Evolutionary conservation across 1,284 basidiomycete genomes (phyloP).

Genomic region (Microbotryomycetes sp.): DNA sequence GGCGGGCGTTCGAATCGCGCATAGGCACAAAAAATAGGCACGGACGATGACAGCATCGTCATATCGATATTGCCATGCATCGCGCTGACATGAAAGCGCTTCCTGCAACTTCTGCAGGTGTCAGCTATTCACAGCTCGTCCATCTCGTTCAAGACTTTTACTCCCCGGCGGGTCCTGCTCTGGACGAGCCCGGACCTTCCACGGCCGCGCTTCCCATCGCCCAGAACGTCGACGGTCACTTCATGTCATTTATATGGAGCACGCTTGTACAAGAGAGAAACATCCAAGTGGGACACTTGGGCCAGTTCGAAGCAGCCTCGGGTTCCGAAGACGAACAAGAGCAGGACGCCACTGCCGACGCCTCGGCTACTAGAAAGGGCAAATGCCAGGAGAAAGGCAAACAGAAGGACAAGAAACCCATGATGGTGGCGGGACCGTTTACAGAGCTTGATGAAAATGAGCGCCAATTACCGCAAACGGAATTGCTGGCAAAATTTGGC

Average conservation of each 20-base stretch:
- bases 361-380: constrained; percentile 32
- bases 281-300: constrained; percentile 11
- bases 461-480: not conserved
- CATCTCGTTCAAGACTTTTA: constrained; percentile 64
- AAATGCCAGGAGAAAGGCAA: constrained; percentile 55
- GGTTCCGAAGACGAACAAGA: constrained; percentile 9
- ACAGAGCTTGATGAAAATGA: constrained; percentile 51
- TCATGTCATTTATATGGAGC: constrained; percentile 72
- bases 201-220: constrained; percentile 25
- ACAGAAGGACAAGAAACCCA: constrained; percentile 43
- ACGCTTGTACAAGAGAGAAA: constrained; percentile 51
- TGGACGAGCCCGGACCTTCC: no score
- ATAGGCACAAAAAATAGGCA: no score
- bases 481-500: constrained; percentile 37
- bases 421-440: constrained; percentile 43
- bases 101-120: constrained; percentile 48
- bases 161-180: constrained; percentile 39
- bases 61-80: not conserved
- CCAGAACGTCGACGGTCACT: constrained; percentile 64
- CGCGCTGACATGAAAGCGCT: not conserved
- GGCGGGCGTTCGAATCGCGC: constrained; percentile 31
- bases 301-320: not conserved
- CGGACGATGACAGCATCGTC: no score
- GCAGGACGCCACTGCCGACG: not conserved
- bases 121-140: constrained; percentile 57